Evolutionary conservation across 192 early-diverging fungal genomes (phyloP), one percentile per base, ranked within the genome.

Genomic region (Geranomyces variabilis): DNA sequence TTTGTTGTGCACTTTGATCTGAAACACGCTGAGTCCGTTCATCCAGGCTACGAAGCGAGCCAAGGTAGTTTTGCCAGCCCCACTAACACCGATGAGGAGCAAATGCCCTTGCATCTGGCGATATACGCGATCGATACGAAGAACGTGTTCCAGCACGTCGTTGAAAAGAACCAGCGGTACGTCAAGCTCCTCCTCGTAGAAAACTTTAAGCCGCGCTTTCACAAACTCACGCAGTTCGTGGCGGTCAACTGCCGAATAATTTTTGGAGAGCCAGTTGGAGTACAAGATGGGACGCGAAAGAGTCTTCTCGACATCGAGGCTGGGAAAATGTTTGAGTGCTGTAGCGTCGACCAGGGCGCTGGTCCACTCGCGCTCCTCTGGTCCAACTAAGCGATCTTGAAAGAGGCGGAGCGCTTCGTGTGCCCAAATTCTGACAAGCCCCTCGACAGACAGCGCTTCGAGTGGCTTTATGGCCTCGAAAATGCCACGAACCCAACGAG

Each of bases 1-100:
- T 75, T 96, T 92, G 80, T 93, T 93, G 77, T 99, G 95, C n/a
- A 93, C 96, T 80, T 96, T 94, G 80, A 98, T 91, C 77, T 99
- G 97, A 86, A 94, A 93, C 30, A 99, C 92, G 55, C 87, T 84
- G 30, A 99, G 79, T 33, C 97, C 97, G 76, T 99, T 99, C 94
- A 99, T 94, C 98, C 98, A 99, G 0, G 96, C 96, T n/a, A 96
- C 97, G 71, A 99, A 99, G 6, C 98, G 89, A 10, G 98, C 92
- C 65, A 99, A 75, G 4, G 97, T 99, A 0, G 98, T 98, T 84
- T 99, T 99, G 73, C 98, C 98, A 44, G 89, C 85, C 51, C 98
- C 98, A 83, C 93, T 94, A 7, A 97, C 93, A 73, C 98, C 98
- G 71, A 99, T 99, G 49, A 99, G 81, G 73, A 99, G 84, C 76